phyloP scores from a whole-genome alignment of 352 stramenopile species.

The Globisporangium mamillatum region DNA sequence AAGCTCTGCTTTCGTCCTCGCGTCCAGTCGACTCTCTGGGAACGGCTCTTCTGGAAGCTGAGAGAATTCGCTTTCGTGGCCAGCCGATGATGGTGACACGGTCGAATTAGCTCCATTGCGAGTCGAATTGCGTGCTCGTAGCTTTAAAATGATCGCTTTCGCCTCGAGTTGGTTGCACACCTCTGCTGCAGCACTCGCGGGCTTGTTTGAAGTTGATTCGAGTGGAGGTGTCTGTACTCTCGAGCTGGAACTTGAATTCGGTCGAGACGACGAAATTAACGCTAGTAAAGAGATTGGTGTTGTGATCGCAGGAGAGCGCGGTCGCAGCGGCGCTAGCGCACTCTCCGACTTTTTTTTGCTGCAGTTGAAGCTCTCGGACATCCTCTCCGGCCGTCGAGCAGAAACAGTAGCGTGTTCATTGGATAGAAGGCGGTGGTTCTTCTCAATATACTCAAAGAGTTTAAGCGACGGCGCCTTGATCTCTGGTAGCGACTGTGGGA shows the following conservation, averaged over 20 bases:
- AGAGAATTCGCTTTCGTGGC: background rate
- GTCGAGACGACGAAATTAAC: constrained; percentile 10
- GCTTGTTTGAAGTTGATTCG: background rate
- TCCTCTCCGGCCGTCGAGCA: background rate
- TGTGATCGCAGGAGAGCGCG: background rate
- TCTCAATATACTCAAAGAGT: constrained; percentile 55
- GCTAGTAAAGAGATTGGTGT: constrained; percentile 1
- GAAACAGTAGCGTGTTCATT: background rate
- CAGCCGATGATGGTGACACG: background rate
- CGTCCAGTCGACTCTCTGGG: constrained; percentile 33
- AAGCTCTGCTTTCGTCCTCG: constrained; percentile 37
- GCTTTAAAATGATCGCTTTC: constrained; percentile 34
- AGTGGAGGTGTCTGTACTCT: constrained; percentile 8
- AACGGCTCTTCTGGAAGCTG: constrained; percentile 18
- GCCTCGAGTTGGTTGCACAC: constrained; percentile 32
- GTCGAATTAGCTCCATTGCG: constrained; percentile 3
- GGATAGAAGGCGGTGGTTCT: background rate
- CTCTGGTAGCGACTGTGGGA: constrained; percentile 26
- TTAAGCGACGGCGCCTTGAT: constrained; percentile 52
- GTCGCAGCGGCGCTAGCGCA: constrained; percentile 17
- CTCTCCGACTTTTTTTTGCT: constrained; percentile 22
- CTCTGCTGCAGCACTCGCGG: background rate
- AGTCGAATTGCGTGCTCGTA: constrained; percentile 25
- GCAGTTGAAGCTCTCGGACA: constrained; percentile 38
- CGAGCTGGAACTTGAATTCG: constrained; percentile 5